Base-by-base conservation (phyloP, 2,329 filamentous ascomycete species). In the Hypoxylon sp. region DNA sequence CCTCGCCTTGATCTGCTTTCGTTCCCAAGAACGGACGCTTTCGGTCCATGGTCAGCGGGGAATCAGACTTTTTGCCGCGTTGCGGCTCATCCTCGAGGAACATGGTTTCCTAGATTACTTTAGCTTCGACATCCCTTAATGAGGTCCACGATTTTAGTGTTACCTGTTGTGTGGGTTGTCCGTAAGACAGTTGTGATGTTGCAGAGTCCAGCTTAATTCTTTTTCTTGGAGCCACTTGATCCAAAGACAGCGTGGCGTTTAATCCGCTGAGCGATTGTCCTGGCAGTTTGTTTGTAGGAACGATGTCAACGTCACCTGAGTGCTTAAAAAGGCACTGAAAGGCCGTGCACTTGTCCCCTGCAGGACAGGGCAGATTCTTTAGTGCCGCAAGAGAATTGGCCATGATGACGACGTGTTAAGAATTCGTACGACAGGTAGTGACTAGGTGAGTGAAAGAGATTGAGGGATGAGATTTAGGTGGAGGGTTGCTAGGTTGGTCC, bases 321-420 rank as follows among this genome's bases (percentile, higher is more conserved):
- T 85, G 82, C 26, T 81, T 80, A 69, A 85, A 85, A 38, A 85
- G 79, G 69, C 83, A 85, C 64, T 81, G 78, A 69, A 83, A 84
- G 14, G 83, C 82, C 7, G 79, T 82, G 70, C 83, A 85, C 2
- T 64, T 75, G 48, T 80, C 77, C 52, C 83, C 83, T 18, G 81
- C 82, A 4, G 83, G 83, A 68, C 83, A 85, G 8, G 82, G 81
- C 49, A 85, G 80, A 62, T 79, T 80, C 70, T 84, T 85, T 65
- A 85, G 81, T 40, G 73, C 68, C 11, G 73, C 72, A 36, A 76
- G 67, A 26, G 74, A 70, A 45, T 61, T 64, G 36, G 73, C 73
- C 74, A 76, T 76, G 8, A 49, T 65, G 48, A 53, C 24, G 61
- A 36, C 11, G n/a, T 45, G 45, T 12, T 38, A 61, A 50, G 28